phyloP scores from a whole-genome alignment of 2,329 filamentous ascomycete genomes.

The Hypoxylon rubiginosum region DNA sequence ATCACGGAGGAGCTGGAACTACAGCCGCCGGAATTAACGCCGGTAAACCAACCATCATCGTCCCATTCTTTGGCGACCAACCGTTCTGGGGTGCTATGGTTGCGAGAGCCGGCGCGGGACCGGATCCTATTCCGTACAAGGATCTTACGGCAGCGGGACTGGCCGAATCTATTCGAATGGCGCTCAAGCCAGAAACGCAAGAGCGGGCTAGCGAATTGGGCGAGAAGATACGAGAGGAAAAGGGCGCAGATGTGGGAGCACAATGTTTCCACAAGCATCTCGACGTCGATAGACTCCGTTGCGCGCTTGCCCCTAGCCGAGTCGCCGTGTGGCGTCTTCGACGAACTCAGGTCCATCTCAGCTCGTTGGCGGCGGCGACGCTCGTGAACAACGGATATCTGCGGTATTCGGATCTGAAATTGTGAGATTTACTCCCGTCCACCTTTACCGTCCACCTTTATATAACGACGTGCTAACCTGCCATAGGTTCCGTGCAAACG shows the following conservation, averaged over 20 bases:
- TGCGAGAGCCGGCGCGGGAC: slow-evolving; percentile 78
- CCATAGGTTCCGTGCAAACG: slow-evolving; percentile 64
- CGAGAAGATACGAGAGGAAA: slow-evolving; percentile 74
- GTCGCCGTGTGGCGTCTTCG: slow-evolving; percentile 82
- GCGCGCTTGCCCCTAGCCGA: slow-evolving; percentile 75
- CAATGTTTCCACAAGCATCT: slow-evolving; percentile 80
- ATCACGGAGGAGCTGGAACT: slow-evolving; percentile 90
- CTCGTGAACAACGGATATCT: slow-evolving; percentile 75
- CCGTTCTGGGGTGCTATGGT: slow-evolving; percentile 88
- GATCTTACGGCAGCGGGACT: slow-evolving; percentile 75
- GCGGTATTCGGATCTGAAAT: slow-evolving; percentile 77
- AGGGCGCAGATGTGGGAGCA: slow-evolving; percentile 72
- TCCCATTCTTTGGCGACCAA: slow-evolving; percentile 90
- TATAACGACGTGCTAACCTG: slow-evolving; percentile 30
- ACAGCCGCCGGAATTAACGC: slow-evolving; percentile 87
- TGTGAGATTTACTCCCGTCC: slow-evolving; percentile 63
- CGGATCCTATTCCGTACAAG: slow-evolving; percentile 77
- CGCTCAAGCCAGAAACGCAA: slow-evolving; percentile 70
- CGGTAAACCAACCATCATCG: slow-evolving; percentile 83
- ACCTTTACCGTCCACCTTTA: neutral
- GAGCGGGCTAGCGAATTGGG: slow-evolving; percentile 71
- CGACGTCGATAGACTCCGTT: slow-evolving; percentile 75
- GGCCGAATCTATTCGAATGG: slow-evolving; percentile 72
- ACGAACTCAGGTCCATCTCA: slow-evolving; percentile 75
- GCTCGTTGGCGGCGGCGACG: slow-evolving; percentile 78